Evolutionary conservation across 2,329 filamentous ascomycete species (phyloP).

Genomic region (Coniosporium uncinatum): DNA sequence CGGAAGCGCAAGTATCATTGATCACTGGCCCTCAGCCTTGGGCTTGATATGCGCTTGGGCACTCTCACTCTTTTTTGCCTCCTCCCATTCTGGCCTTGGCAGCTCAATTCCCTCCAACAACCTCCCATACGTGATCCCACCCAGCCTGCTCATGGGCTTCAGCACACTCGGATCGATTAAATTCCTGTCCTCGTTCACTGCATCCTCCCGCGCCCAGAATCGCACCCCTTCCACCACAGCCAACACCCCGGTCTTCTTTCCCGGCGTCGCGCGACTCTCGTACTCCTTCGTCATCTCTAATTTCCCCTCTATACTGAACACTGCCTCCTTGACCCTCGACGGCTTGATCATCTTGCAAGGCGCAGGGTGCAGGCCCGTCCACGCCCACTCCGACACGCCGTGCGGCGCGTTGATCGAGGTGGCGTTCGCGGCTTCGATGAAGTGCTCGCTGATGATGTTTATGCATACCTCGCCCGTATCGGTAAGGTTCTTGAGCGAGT

Average conservation of each 20-base stretch:
- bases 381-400: constrained; percentile 72
- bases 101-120: constrained; percentile 67
- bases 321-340: constrained; percentile 73
- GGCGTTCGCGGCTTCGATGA: constrained; percentile 84
- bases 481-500: constrained; percentile 69
- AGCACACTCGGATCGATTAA: constrained; percentile 69
- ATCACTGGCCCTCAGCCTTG: constrained; percentile 31
- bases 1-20: too few relatives aligned
- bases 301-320: constrained; percentile 79
- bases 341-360: constrained; percentile 60
- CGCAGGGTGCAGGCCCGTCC: constrained; percentile 70
- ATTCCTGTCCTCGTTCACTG: constrained; percentile 71
- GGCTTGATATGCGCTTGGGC: constrained; percentile 52
- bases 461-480: constrained; percentile 54
- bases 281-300: constrained; percentile 72
- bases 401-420: constrained; percentile 73
- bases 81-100: constrained; percentile 46
- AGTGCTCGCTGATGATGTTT: constrained; percentile 84
- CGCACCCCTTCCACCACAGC: constrained; percentile 76
- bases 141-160: constrained; percentile 70
- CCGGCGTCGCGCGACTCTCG: constrained; percentile 63
- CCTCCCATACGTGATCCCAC: constrained; percentile 81
- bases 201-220: constrained; percentile 90
- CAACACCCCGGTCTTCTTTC: constrained; percentile 69
- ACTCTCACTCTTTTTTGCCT: constrained; percentile 41